Percentiles rank a stretch among this genome's conserved stretches.
phyloP scores from a whole-genome alignment of 2,329 filamentous ascomycete species.

The Scytalidium sp. region DNA sequence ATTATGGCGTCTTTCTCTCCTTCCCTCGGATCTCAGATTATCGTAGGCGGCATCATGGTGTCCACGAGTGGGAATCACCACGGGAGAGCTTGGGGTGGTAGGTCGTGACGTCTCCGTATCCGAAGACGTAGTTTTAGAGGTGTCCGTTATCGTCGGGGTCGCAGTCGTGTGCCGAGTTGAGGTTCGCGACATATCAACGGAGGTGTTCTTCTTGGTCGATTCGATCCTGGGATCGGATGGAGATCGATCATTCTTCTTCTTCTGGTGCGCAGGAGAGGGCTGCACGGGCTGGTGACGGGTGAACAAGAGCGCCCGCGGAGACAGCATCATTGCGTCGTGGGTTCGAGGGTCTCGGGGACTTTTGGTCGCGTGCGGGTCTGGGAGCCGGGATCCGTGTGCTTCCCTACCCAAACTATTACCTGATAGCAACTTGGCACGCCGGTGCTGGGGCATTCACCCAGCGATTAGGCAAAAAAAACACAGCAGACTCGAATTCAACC shows the following conservation, averaged over 20 bases:
- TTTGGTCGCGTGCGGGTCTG: conserved; percentile 11
- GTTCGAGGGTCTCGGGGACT: neutral
- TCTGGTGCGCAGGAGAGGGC: conserved; percentile 7
- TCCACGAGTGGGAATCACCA: conserved; percentile 25
- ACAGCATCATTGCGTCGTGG: conserved; percentile 17
- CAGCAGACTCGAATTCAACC: neutral
- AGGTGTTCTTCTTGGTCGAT: conserved; percentile 5
- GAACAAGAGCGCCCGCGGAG: conserved; percentile 23
- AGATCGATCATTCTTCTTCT: conserved; percentile 14
- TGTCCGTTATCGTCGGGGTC: conserved; percentile 6
- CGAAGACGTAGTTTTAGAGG: too few species aligned
- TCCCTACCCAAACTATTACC: conserved; percentile 10
- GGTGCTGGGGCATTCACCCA: neutral
- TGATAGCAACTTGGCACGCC: conserved; percentile 10
- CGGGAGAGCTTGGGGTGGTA: conserved; percentile 23
- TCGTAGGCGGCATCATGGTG: conserved; percentile 16
- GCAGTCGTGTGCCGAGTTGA: neutral
- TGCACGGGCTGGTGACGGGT: conserved; percentile 5
- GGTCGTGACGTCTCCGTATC: conserved; percentile 15
- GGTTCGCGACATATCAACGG: neutral
- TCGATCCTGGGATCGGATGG: conserved; percentile 10
- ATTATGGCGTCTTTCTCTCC: conserved; percentile 16
- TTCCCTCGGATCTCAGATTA: conserved; percentile 16
- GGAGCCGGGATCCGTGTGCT: conserved; percentile 4
- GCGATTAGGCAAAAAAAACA: neutral